Conservation (phyloP, 768 basidiomycete genomes). For the Saitozyma podzolica region DNA sequence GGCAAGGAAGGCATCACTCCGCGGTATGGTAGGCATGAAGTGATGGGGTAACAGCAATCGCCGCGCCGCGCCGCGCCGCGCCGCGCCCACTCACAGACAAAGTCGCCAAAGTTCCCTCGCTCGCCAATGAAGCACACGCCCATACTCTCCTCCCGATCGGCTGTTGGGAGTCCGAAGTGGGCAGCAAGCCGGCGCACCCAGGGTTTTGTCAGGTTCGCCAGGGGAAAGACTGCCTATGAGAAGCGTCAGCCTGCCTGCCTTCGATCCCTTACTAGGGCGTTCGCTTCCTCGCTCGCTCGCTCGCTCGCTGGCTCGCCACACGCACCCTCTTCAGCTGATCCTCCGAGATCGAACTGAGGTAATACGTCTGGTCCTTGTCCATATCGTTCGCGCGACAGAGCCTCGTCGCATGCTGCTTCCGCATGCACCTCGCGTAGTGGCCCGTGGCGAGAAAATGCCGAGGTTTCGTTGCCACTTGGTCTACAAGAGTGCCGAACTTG, state of each 20-base stretch:
- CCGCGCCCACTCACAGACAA: constrained; percentile 62
- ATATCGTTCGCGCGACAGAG: constrained; percentile 59
- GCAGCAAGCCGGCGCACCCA: constrained; percentile 73
- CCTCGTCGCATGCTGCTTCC: constrained; percentile 54
- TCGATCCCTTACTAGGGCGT: too few species aligned
- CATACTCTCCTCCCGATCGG: constrained; percentile 80
- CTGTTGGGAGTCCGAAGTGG: constrained; percentile 66
- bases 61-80: too few species aligned
- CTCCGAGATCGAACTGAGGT: constrained; percentile 76
- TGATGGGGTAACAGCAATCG: too few species aligned
- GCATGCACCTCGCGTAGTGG: constrained; percentile 78
- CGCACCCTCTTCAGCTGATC: constrained; percentile 60
- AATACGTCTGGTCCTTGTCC: constrained; percentile 89
- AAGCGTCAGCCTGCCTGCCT: not conserved
- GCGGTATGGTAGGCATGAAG: too few species aligned
- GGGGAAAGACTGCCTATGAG: constrained; percentile 67
- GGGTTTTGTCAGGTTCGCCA: constrained; percentile 66
- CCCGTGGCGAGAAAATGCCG: constrained; percentile 78
- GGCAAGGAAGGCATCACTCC: too few species aligned
- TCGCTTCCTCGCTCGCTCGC: too few species aligned
- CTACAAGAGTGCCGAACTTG: constrained; percentile 82
- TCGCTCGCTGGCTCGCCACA: not conserved
- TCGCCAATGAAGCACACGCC: constrained; percentile 94
- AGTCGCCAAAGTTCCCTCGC: constrained; percentile 67
- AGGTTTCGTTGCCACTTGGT: constrained; percentile 57